A percentile compares a stretch with the other conserved stretches of the same genome.
Conservation (phyloP, 2,329 filamentous ascomycete genomes). For the Penicillium sp. region DNA sequence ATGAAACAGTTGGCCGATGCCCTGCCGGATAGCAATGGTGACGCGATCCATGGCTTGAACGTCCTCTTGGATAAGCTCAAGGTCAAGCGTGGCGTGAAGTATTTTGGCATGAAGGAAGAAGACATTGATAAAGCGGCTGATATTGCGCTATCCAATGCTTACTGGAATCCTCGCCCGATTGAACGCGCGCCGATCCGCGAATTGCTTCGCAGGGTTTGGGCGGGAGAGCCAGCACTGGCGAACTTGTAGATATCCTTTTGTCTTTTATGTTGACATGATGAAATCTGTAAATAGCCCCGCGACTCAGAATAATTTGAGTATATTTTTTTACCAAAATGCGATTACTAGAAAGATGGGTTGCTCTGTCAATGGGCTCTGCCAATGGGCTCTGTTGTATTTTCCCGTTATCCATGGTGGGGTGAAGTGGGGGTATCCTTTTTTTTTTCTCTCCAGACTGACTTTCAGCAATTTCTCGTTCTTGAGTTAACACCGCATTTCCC, state of each 20-base stretch:
- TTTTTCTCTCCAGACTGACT: slow-evolving; percentile 16
- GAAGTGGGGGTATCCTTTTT: slow-evolving; percentile 27
- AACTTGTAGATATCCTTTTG: slow-evolving; percentile 43
- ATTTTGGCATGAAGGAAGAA: slow-evolving; percentile 58
- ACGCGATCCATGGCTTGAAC: slow-evolving; percentile 59
- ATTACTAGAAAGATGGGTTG: slow-evolving; percentile 8
- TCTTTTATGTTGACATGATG: not conserved
- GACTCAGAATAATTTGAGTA: not conserved
- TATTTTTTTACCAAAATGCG: not conserved
- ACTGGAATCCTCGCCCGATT: slow-evolving; percentile 58
- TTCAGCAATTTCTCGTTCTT: slow-evolving; percentile 18
- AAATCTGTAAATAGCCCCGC: not conserved
- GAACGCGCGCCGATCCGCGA: slow-evolving; percentile 54
- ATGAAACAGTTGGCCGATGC: slow-evolving; percentile 54
- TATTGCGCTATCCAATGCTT: slow-evolving; percentile 57
- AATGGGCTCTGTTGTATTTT: slow-evolving; percentile 19
- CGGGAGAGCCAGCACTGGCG: slow-evolving; percentile 56
- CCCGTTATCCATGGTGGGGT: slow-evolving; percentile 29
- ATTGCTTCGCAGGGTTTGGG: slow-evolving; percentile 59
- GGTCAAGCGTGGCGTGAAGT: slow-evolving; percentile 53
- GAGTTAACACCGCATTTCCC: slow-evolving; percentile 2
- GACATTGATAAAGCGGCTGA: slow-evolving; percentile 60
- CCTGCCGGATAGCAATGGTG: slow-evolving; percentile 56
- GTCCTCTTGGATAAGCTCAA: slow-evolving; percentile 52
- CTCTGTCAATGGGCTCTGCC: slow-evolving; percentile 22